Percentiles rank a stretch among this genome's conserved stretches.
phyloP scores from a whole-genome alignment of 805 yeast genomes.

The Candida khao-thaluensis region DNA sequence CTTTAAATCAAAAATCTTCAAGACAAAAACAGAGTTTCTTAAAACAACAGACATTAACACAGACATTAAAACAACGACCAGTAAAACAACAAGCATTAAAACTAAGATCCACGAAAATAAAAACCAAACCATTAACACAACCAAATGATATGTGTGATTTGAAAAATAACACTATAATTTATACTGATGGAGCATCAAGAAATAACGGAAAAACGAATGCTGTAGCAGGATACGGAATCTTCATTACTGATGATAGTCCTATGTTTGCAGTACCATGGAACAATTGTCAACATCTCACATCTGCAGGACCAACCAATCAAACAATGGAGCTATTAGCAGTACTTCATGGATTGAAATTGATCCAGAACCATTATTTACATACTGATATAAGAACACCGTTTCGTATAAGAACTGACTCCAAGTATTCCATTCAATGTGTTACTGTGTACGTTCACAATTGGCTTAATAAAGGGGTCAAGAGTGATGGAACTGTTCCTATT shows the following conservation, averaged over 20 bases:
- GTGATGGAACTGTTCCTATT: constrained; percentile 45
- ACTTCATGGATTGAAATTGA: constrained; percentile 46
- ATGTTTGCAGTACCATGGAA: constrained; percentile 25
- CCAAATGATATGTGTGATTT: too few relatives aligned
- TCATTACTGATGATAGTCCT: constrained; percentile 49
- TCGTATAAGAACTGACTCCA: constrained; percentile 67
- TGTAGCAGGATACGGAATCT: constrained; percentile 69
- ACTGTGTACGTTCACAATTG: constrained; percentile 57
- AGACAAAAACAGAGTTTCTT: too few relatives aligned
- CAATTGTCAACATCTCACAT: not conserved
- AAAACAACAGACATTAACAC: too few relatives aligned
- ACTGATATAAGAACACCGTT: too few relatives aligned
- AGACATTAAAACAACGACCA: too few relatives aligned
- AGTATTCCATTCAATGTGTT: constrained; percentile 57
- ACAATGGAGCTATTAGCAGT: constrained; percentile 78
- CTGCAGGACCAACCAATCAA: constrained; percentile 63
- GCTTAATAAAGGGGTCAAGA: constrained; percentile 50
- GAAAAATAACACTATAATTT: too few relatives aligned
- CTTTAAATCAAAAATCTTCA: too few relatives aligned
- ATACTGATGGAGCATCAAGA: constrained; percentile 77
- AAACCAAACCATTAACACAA: too few relatives aligned
- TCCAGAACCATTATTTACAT: not conserved
- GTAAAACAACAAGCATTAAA: too few relatives aligned
- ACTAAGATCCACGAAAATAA: too few relatives aligned
- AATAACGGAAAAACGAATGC: constrained; percentile 48